Conservation (phyloP, 495 filamentous ascomycete species). For the Tuber melanosporum region DNA sequence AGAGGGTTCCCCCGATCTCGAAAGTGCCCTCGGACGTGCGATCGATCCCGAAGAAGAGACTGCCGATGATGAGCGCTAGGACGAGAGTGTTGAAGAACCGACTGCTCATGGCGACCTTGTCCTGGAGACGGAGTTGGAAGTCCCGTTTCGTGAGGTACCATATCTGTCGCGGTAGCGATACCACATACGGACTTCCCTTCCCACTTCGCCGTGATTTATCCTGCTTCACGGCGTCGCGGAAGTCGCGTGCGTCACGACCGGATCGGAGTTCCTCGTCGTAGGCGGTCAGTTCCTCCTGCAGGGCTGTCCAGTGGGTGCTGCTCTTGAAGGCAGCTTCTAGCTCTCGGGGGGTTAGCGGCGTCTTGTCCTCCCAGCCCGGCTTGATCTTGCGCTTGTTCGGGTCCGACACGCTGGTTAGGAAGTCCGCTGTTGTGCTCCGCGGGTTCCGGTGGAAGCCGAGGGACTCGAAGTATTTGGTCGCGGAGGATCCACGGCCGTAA, state of each 20-base stretch:
- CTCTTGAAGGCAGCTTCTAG: constrained; percentile 56
- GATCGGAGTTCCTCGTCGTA: constrained; percentile 58
- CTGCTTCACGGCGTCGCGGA: constrained; percentile 62
- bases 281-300: constrained; percentile 51
- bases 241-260: constrained; percentile 61
- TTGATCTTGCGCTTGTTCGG: constrained; percentile 61
- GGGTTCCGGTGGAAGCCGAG: constrained; percentile 63
- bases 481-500: constrained; percentile 57
- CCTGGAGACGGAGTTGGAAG: constrained; percentile 68
- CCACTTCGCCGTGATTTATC: constrained; percentile 61
- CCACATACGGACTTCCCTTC: constrained; percentile 59
- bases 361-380: constrained; percentile 56
- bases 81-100: constrained; percentile 71
- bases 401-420: constrained; percentile 73
- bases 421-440: constrained; percentile 66
- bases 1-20: constrained; percentile 53
- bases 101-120: constrained; percentile 65
- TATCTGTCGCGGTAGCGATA: constrained; percentile 55
- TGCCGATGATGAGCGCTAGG: constrained; percentile 67
- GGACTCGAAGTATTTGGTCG: constrained; percentile 61
- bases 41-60: constrained; percentile 65
- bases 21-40: constrained; percentile 52
- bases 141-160: constrained; percentile 63
- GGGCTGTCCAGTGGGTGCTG: constrained; percentile 41
- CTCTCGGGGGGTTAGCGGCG: constrained; percentile 58